These are phyloP conservation scores for Podosphaera leucotricha DNA, from an alignment of 2,329 filamentous ascomycete species.

Conservation along the genomic window DNA sequence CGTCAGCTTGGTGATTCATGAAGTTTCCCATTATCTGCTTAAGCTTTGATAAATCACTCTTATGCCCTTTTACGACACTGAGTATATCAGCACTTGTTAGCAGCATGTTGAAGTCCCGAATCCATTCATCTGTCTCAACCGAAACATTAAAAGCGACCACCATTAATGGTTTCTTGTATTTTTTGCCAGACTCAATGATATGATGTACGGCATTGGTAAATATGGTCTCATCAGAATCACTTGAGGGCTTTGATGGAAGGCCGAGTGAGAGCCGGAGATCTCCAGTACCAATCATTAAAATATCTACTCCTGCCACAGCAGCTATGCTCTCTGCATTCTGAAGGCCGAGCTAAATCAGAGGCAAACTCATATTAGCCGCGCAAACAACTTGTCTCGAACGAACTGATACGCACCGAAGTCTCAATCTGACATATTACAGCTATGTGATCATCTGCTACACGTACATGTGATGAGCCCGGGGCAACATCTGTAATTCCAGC, in stretches of 20 bases:
- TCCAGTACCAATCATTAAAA: not conserved
- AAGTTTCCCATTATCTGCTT: not conserved
- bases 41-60: not conserved
- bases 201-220: not conserved
- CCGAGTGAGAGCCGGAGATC: slow-evolving; percentile 1
- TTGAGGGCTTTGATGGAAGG: not conserved
- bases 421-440: slow-evolving; percentile 1
- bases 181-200: not conserved
- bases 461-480: not conserved
- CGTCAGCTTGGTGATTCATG: not conserved
- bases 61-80: not conserved
- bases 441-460: not conserved
- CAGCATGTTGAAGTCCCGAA: not conserved
- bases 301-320: not conserved
- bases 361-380: not conserved
- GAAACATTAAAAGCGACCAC: slow-evolving; percentile 1
- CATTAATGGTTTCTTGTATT: slow-evolving; percentile 1
- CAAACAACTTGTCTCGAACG: not conserved
- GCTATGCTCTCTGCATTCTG: slow-evolving; percentile 1
- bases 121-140: not conserved
- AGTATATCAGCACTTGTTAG: not conserved
- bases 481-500: not conserved
- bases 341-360: not conserved
- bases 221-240: not conserved
- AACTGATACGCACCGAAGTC: not conserved